phyloP scores from a whole-genome alignment of 108 stramenopile species.

The Epithemia pelagica region DNA sequence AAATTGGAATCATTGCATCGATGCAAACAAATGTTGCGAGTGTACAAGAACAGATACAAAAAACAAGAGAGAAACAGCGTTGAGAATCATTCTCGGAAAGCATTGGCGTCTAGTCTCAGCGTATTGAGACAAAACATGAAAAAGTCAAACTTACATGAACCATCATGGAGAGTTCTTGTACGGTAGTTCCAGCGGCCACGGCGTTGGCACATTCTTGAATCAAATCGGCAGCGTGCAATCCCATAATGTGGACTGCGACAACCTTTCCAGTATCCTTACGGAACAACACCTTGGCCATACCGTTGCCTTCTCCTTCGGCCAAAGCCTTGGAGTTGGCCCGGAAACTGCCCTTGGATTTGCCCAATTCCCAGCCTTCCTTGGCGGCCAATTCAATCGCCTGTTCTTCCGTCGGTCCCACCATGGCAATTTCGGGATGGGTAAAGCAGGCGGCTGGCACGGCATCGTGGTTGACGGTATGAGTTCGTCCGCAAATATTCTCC shows the following conservation, averaged over 20 bases:
- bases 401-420: slow-evolving; percentile 97
- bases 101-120: too few species aligned
- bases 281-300: slow-evolving; percentile 98
- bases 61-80: too few species aligned
- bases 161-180: slow-evolving; percentile 96
- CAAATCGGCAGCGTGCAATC: slow-evolving; percentile 96
- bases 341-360: slow-evolving; percentile 91
- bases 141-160: slow-evolving; percentile 33
- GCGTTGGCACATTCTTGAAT: slow-evolving; percentile 99
- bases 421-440: slow-evolving; percentile 97
- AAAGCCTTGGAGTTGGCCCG: slow-evolving; percentile 98
- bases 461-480: slow-evolving; percentile 88
- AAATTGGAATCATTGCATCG: too few species aligned
- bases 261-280: slow-evolving; percentile 96
- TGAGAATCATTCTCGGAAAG: too few species aligned
- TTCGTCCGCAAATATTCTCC: slow-evolving; percentile 91
- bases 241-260: slow-evolving; percentile 97
- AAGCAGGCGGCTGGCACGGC: slow-evolving; percentile 97
- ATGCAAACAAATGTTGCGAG: too few species aligned
- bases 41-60: too few species aligned
- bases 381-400: slow-evolving; percentile 88
- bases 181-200: slow-evolving; percentile 94
- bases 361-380: slow-evolving; percentile 92
- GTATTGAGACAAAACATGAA: too few species aligned
- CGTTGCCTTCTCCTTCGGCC: slow-evolving; percentile 96